phyloP scores from a whole-genome alignment of 2,329 filamentous ascomycete species.

The Aureobasidium leucospermi region DNA sequence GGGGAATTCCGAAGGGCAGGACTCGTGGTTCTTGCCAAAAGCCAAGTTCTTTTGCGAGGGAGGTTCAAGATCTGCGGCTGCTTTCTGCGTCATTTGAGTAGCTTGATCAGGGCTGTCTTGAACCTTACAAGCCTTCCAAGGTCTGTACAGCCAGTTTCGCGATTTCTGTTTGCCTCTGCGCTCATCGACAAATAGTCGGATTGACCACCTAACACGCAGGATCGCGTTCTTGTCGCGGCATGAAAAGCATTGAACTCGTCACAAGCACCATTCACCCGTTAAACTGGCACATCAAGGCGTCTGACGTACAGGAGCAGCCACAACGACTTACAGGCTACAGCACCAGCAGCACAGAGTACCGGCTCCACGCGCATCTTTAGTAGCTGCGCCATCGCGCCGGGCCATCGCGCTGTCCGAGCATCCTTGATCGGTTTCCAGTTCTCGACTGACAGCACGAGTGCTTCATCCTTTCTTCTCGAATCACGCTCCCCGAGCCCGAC shows the following conservation, averaged over 20 bases:
- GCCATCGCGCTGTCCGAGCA: constrained; percentile 13
- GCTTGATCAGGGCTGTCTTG: constrained; percentile 2
- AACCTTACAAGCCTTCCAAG: constrained; percentile 10
- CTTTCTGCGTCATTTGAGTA: neutral
- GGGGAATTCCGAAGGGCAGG: neutral
- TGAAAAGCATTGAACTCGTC: neutral
- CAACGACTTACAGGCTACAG: neutral
- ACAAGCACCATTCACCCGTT: neutral
- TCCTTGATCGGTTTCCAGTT: constrained; percentile 2
- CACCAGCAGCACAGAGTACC: constrained; percentile 3
- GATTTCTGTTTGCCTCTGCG: constrained; percentile 7
- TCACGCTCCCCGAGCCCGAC: neutral
- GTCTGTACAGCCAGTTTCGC: neutral
- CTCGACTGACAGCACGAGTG: constrained; percentile 1
- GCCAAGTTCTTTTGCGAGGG: neutral
- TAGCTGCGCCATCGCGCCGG: constrained; percentile 13
- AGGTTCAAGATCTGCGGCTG: constrained; percentile 5
- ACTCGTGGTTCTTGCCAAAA: neutral
- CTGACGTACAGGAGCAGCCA: constrained; percentile 6
- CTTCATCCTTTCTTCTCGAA: neutral
- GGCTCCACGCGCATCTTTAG: constrained; percentile 6
- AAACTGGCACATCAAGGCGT: constrained; percentile 5
- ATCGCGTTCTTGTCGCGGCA: neutral
- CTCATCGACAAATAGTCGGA: neutral
- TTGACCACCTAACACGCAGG: neutral